phyloP scores from a whole-genome alignment of 2,329 filamentous ascomycete species.

The Drechslerella coelobrocha region DNA sequence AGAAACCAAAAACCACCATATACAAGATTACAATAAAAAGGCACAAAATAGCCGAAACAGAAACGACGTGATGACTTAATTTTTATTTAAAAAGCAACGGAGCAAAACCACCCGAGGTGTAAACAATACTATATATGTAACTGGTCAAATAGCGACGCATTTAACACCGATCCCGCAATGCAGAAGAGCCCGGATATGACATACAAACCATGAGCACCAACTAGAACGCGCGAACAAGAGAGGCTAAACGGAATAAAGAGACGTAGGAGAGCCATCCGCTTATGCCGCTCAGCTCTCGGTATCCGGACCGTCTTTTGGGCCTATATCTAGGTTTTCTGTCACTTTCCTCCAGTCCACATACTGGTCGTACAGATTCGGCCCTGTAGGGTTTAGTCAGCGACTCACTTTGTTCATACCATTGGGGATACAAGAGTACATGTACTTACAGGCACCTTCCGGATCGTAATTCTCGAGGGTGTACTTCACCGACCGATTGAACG shows the following conservation, averaged over 20 bases:
- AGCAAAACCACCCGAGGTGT: too few relatives aligned
- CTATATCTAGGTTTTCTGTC: conserved; percentile 19
- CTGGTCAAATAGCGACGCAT: not conserved
- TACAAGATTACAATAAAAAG: not conserved
- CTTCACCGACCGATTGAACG: conserved; percentile 53
- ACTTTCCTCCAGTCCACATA: conserved; percentile 54
- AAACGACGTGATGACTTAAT: too few relatives aligned
- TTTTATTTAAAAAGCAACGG: too few relatives aligned
- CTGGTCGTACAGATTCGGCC: conserved; percentile 54
- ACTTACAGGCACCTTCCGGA: conserved; percentile 54
- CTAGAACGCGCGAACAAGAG: not conserved
- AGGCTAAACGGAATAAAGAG: not conserved
- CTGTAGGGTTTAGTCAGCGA: conserved; percentile 37
- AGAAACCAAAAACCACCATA: not conserved
- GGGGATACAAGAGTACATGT: not conserved
- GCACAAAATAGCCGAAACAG: too few relatives aligned
- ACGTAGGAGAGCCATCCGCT: not conserved
- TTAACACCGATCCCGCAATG: conserved; percentile 8
- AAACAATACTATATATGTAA: not conserved
- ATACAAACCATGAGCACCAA: not conserved
- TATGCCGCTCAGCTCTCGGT: conserved; percentile 23
- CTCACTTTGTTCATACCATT: conserved; percentile 10
- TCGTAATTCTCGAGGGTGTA: conserved; percentile 53
- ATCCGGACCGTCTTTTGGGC: conserved; percentile 39
- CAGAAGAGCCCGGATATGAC: not conserved